phyloP scores from a whole-genome alignment of 495 filamentous ascomycete genomes.

The Neurospora sp. region DNA sequence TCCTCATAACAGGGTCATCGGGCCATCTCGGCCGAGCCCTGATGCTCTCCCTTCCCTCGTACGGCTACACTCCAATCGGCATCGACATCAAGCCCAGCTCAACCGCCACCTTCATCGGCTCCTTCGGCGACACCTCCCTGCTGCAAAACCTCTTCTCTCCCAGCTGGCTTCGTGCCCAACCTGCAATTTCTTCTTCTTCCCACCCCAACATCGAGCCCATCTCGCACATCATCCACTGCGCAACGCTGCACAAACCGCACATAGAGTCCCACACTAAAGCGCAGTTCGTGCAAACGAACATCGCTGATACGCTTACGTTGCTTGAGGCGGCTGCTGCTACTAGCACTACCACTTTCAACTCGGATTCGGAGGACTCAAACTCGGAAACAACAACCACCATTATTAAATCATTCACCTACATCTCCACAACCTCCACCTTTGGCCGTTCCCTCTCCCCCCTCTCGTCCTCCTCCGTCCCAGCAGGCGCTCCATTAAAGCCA shows the following conservation, averaged over 20 bases:
- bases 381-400: neutral
- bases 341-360: neutral
- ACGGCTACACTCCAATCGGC: conserved; percentile 16
- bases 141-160: conserved; percentile 11
- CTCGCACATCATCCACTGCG: conserved; percentile 20
- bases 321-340: conserved; percentile 8
- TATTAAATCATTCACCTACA: conserved; percentile 17
- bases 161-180: neutral
- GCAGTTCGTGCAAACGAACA: conserved; percentile 20
- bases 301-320: conserved; percentile 13
- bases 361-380: neutral
- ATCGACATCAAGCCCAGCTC: conserved; percentile 18
- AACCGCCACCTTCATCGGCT: conserved; percentile 12
- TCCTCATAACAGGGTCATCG: conserved; percentile 24
- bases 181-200: neutral
- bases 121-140: conserved; percentile 10
- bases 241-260: conserved; percentile 25
- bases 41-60: conserved; percentile 14
- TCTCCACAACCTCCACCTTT: conserved; percentile 24
- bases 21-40: conserved; percentile 23
- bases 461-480: neutral
- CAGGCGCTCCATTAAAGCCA: conserved; percentile 4
- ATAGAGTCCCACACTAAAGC: conserved; percentile 14
- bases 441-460: conserved; percentile 12
- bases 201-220: conserved; percentile 1